Conservation (phyloP, 1,284 basidiomycete genomes). For the Nidula niveotomentosa region DNA sequence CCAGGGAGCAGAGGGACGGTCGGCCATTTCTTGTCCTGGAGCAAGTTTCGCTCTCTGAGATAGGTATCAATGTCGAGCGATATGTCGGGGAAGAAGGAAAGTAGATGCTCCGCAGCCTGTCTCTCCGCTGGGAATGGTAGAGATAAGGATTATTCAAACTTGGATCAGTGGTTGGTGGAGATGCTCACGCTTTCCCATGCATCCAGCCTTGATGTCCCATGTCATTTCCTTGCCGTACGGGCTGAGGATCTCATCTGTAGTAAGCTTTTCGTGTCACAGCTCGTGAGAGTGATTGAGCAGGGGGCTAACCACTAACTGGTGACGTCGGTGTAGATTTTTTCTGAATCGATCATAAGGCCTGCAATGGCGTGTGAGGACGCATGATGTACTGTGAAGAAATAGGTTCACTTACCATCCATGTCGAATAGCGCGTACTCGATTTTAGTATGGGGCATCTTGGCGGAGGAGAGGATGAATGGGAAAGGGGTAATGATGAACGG, state of each 20-base stretch:
- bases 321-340: slow-evolving; percentile 67
- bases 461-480: no score
- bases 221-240: slow-evolving; percentile 75
- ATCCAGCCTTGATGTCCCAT: slow-evolving; percentile 81
- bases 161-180: slow-evolving; percentile 2
- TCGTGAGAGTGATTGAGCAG: neutral
- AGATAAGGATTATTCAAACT: neutral
- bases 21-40: slow-evolving; percentile 68
- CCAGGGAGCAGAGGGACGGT: slow-evolving; percentile 69
- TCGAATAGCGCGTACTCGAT: slow-evolving; percentile 80
- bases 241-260: slow-evolving; percentile 66
- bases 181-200: slow-evolving; percentile 78
- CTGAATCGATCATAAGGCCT: slow-evolving; percentile 59
- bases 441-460: slow-evolving; percentile 12
- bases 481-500: no score
- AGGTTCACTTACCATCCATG: slow-evolving; percentile 64
- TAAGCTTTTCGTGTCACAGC: neutral
- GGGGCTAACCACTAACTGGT: slow-evolving; percentile 45
- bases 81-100: slow-evolving; percentile 75
- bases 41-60: slow-evolving; percentile 48
- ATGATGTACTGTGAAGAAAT: neutral
- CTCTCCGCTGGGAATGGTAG: slow-evolving; percentile 50
- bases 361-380: neutral
- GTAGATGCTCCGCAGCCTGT: slow-evolving; percentile 60
- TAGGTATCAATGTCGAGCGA: slow-evolving; percentile 60